phyloP scores from a whole-genome alignment of 257 asterid species.

The Solanum pinnatisectum region DNA sequence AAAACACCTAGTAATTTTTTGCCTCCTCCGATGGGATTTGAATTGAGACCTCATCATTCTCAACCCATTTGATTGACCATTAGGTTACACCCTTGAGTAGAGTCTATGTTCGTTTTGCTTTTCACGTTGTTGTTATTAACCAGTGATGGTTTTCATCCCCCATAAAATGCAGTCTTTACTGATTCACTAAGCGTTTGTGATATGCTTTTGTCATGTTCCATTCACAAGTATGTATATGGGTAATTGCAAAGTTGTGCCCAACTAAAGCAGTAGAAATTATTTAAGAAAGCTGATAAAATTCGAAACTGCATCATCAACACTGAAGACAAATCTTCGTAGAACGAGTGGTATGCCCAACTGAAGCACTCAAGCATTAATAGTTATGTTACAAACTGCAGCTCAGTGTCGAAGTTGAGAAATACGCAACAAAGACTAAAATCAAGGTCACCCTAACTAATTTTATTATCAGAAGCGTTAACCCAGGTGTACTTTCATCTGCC shows the following conservation, averaged over 20 bases:
- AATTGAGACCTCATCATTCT: not conserved
- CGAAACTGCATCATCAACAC: not conserved
- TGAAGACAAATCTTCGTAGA: not conserved
- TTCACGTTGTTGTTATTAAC: not conserved
- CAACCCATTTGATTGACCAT: not conserved
- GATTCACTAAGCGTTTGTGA: not conserved
- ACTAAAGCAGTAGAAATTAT: not conserved
- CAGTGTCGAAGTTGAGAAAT: not conserved
- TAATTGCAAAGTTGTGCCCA: not conserved
- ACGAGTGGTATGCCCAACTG: not conserved
- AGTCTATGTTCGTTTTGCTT: not conserved
- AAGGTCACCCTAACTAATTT: not conserved
- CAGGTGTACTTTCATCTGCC: not conserved
- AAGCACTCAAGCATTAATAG: not conserved
- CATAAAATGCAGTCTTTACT: not conserved
- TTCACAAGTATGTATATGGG: not conserved
- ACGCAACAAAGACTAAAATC: not conserved
- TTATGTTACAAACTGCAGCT: not conserved
- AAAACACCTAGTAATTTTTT: not conserved
- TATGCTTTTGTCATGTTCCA: not conserved
- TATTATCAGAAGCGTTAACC: not conserved
- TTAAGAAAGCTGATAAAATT: not conserved
- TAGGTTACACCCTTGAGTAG: not conserved
- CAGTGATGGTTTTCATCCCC: not conserved
- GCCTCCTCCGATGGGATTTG: accelerated